Base-by-base conservation (phyloP, 257 asterid genomes). In the Salvia hispanica region DNA sequence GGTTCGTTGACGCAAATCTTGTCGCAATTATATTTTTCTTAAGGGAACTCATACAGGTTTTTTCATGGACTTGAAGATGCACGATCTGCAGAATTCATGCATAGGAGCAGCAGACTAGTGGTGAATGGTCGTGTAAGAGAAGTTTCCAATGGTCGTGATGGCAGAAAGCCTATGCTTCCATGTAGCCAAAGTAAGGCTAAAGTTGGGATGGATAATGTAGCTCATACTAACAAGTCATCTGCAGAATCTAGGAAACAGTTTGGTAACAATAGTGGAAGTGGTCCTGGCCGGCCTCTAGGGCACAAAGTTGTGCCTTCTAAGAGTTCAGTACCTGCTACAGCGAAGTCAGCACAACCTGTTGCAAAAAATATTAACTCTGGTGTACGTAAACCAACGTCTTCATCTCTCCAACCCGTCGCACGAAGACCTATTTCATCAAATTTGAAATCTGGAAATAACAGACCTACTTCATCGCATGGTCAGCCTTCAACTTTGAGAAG, bases 231-330 rank as follows among this genome's bases (percentile, higher is more conserved):
- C 70, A 85, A 77, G 76, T 77, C 43, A 21, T 48, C 80, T 5
- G 4, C 64, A 16, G 92, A 80, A 50, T 46, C 84, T 66, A 72
- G 83, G 72, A 85, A 73, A 73, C 92, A 79, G 58, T 70, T 77
- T 5, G 70, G 82, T 62, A 80, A 75, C 67, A 80, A 81, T 76
- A 82, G 75, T 61, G 91, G 91, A 36, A 85, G 83, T 76, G 95
- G 91, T 53, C 92, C 90, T 9, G 97, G 95, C 11, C 95, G 89
- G 90, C 90, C 96, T 13, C 28, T 76, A 65, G 80, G 73, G 25
- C 70, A 77, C 4, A 86, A 83, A 79, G 61, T 73, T 12, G 52
- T 68, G 53, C 87, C 95, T 28, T 66, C 82, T 3, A 88, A 75
- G 77, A 74, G 57, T 76, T 40, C 81, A 2, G 70, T 51, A 58